Base-by-base conservation (phyloP, 305 asterid genomes). In the Ajuga reptans region DNA sequence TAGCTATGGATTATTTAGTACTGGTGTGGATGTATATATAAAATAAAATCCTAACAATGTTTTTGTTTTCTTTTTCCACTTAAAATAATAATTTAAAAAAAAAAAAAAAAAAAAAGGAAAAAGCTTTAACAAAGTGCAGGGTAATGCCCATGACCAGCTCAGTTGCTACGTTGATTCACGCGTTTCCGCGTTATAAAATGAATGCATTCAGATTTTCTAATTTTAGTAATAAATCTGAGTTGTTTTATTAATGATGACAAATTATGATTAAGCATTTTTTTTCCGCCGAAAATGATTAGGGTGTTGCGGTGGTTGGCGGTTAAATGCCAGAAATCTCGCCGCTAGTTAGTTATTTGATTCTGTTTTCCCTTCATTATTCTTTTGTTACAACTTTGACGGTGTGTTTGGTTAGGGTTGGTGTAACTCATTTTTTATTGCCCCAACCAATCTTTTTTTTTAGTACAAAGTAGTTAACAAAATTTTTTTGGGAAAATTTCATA, bases 131-230 rank as follows among this genome's bases (percentile, higher is more conserved):
- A 17, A 2, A 10, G 0, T 6, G 51, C 31, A 9, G 57, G 17
- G 51, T 11, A 56, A 2, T 68, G 69, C 43, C 64, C 64, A 63
- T 65, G 72, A 84, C 78, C 85, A 75, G 69, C 83, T 77, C 78
- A 66, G 21, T 42, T 24, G 42, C 75, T 71, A 74, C 64, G 71
- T 66, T 59, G 71, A 7, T 77, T 71, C 80, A 82, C 89, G 95
- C 89, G 87, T 83, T 82, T 79, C 65, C 81, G 82, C 85, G 80
- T 79, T 71, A n/a, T n/a, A n/a, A n/a, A 71, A 83, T 62, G 55
- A 54, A 51, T 36, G 14, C 31, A 2, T 31, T 18, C 4, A n/a
- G 27, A 46, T 41, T 50, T 57, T 29, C n/a, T 10, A 8, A 37
- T 62, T 66, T 64, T 47, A 17, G 2, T 39, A 17, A 11, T 64